Conservation (phyloP, 2,329 filamentous ascomycete species). For the Biscogniauxia sp. region DNA sequence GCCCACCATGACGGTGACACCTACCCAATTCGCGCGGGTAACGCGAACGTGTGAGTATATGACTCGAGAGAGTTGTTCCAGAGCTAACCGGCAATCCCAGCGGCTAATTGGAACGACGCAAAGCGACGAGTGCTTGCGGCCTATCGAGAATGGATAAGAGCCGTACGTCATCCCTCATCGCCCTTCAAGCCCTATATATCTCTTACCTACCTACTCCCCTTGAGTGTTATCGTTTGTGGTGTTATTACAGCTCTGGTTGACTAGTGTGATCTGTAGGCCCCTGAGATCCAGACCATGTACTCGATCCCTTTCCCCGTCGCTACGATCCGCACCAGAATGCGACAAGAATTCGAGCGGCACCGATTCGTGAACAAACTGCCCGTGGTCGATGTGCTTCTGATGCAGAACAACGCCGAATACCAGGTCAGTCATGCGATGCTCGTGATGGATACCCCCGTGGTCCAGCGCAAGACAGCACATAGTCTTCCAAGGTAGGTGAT, state of each 20-base stretch:
- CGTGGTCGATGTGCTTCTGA: constrained; percentile 84
- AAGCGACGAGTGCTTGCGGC: constrained; percentile 80
- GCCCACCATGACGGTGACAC: constrained; percentile 78
- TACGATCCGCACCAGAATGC: constrained; percentile 84
- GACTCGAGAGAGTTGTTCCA: not conserved
- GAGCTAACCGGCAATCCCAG: constrained; percentile 49
- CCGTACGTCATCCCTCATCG: constrained; percentile 61
- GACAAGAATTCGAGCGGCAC: constrained; percentile 95
- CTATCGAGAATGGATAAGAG: constrained; percentile 94
- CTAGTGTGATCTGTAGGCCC: constrained; percentile 61
- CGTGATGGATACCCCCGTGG: not conserved
- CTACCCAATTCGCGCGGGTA: constrained; percentile 83
- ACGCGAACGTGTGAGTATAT: constrained; percentile 69
- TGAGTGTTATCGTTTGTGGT: not conserved
- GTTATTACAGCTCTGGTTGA: not conserved
- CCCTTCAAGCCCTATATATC: not conserved
- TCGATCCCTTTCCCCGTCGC: constrained; percentile 85
- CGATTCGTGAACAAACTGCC: constrained; percentile 87
- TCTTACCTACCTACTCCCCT: not conserved
- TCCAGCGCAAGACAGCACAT: not conserved
- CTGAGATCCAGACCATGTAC: constrained; percentile 98
- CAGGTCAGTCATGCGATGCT: constrained; percentile 59
- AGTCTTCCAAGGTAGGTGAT: not conserved
- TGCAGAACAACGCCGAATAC: constrained; percentile 89
- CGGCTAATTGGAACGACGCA: constrained; percentile 85